Base-by-base conservation (phyloP, 495 filamentous ascomycete genomes). In the Cryomyces minteri region DNA sequence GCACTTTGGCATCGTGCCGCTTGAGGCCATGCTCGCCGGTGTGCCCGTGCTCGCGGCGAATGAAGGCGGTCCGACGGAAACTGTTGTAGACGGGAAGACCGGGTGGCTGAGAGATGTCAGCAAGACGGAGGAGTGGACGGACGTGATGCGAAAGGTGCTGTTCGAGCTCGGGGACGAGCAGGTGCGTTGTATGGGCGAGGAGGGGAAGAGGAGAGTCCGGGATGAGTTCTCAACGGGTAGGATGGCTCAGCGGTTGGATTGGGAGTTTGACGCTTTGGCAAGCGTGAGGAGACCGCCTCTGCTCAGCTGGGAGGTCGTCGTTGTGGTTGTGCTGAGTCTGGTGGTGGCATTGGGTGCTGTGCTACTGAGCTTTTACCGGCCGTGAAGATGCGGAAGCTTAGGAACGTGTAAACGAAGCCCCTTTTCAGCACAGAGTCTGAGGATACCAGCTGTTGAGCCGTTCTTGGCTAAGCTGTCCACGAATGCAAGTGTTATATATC, bases 1-100 rank as follows among this genome's bases (percentile, higher is more conserved):
- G 58, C 90, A 98, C 60, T 98, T 98, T 54, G 90, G 90, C 14
- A 98, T 98, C 51, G 92, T 96, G 0, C 90, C 90, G 0, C 72
- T 98, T 4, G 90, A 98, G 62, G 90, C 92, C 2, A 94, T 95
- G 88, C 69, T 87, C 18, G 74, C 76, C 1, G 80, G 85, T 4
- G 65, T 86, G 14, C 90, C 90, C 0, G 92, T 96, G 0, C 73
- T 98, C 0, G 90, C 92, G n/a, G 84, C 85, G 4, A 81, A 92
- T 52, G 80, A 77, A 2, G 90, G 90, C 25, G 90, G 90, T 0
- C 90, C 90, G 6, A 67, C 80, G 6, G 90, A 98, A 64, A 94
- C 88, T 0, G 78, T 98, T 4, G 67, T 84, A 2, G 84, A 94
- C 40, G 84, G 79, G 8, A 65, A 76, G 58, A 95, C 88, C 4